These are phyloP conservation scores for Clarireedia homoeocarpa DNA, from an alignment of 2,329 filamentous ascomycete genomes.

Conservation along the genomic window DNA sequence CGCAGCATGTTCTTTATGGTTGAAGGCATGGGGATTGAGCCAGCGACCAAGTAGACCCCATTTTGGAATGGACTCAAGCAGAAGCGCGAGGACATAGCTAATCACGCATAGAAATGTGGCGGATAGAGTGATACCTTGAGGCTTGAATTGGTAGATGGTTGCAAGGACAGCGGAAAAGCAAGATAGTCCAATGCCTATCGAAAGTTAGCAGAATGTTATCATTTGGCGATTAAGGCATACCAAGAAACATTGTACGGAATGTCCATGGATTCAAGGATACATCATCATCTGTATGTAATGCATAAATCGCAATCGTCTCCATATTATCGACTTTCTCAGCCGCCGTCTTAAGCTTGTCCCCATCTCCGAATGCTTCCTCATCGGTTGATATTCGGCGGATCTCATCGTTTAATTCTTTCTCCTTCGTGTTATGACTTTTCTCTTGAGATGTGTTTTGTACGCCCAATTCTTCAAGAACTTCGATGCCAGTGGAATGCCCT, in stretches of 20 bases:
- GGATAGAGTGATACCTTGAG: conserved; percentile 36
- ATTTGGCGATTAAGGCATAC: conserved; percentile 14
- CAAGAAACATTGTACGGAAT: conserved; percentile 33
- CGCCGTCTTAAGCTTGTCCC: conserved; percentile 6
- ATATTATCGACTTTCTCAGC: conserved; percentile 3
- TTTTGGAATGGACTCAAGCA: conserved; percentile 28
- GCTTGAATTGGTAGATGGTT: conserved; percentile 41
- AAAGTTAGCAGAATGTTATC: conserved; percentile 23
- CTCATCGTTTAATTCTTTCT: not conserved
- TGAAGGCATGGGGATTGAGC: conserved; percentile 59
- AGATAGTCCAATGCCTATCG: conserved; percentile 30
- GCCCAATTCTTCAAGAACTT: not conserved
- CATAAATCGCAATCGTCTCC: not conserved
- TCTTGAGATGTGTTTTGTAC: not conserved
- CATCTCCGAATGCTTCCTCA: not conserved
- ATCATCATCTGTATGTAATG: conserved; percentile 12
- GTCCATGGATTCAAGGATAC: conserved; percentile 26
- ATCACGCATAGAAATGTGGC: conserved; percentile 36
- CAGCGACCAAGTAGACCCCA: conserved; percentile 36
- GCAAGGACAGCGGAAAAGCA: conserved; percentile 33
- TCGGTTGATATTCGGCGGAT: not conserved
- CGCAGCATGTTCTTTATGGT: conserved; percentile 59
- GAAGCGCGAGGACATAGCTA: conserved; percentile 34
- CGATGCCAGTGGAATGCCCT: not conserved
- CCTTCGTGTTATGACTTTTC: not conserved